Evolutionary conservation across 75 land plant genomes (phyloP).

Genomic region (Picea glauca): DNA sequence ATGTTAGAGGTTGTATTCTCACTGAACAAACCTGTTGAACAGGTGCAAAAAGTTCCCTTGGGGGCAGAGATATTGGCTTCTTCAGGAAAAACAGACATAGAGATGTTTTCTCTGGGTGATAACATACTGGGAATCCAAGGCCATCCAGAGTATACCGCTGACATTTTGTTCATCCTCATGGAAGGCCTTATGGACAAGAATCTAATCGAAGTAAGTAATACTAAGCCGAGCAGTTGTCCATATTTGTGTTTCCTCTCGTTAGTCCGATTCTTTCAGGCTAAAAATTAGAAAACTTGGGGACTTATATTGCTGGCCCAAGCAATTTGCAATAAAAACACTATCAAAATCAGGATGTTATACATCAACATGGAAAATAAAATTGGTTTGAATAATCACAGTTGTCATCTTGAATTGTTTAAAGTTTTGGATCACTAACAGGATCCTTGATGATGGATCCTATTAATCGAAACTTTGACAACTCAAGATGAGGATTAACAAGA

Average conservation of each 20-base stretch:
- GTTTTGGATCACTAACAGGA: too few species aligned
- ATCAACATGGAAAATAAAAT: too few species aligned
- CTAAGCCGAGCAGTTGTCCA: background rate
- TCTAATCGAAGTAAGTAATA: conserved; percentile 33
- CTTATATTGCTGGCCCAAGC: background rate
- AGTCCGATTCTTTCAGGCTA: background rate
- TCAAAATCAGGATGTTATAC: background rate
- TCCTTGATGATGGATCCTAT: too few species aligned
- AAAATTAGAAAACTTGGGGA: background rate
- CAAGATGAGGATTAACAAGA: too few species aligned
- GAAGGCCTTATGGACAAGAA: conserved; percentile 28
- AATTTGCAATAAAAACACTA: background rate
- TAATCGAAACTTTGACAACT: too few species aligned
- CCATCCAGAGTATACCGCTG: conserved; percentile 82
- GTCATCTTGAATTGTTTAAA: too few species aligned
- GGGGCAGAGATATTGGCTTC: conserved; percentile 57
- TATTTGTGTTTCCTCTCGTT: background rate
- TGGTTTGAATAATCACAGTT: too few species aligned
- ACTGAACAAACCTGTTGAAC: background rate
- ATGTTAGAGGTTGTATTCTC: background rate
- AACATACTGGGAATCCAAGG: conserved; percentile 85
- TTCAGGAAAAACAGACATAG: conserved; percentile 59
- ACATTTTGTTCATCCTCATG: conserved; percentile 59
- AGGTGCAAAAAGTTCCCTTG: conserved; percentile 63
- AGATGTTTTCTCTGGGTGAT: conserved; percentile 67